phyloP scores from a whole-genome alignment of 257 asterid genomes.

The Perilla frutescens region DNA sequence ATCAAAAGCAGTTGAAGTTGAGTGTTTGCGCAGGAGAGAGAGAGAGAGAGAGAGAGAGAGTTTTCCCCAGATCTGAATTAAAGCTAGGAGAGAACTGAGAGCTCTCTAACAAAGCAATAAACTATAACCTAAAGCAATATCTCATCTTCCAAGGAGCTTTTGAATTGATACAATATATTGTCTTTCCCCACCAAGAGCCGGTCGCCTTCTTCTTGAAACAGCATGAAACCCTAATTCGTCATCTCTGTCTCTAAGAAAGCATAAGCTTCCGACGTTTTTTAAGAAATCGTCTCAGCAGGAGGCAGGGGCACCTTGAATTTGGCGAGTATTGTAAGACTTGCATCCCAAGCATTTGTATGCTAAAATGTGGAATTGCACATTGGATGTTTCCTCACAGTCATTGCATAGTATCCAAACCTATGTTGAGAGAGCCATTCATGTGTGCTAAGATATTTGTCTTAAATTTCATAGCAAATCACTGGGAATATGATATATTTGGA shows the following conservation, averaged over 20 bases:
- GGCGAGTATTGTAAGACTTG: slow-evolving; percentile 64
- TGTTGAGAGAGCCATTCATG: slow-evolving; percentile 9
- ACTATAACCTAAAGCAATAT: slow-evolving; percentile 11
- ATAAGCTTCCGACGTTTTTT: neutral
- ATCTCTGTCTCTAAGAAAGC: neutral
- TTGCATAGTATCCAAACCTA: slow-evolving; percentile 75
- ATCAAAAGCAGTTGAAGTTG: slow-evolving; percentile 22
- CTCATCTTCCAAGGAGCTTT: slow-evolving; percentile 4
- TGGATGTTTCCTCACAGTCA: slow-evolving; percentile 57
- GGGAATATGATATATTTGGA: neutral
- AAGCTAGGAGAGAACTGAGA: slow-evolving; percentile 21
- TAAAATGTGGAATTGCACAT: slow-evolving; percentile 57
- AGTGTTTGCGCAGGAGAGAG: too few species aligned
- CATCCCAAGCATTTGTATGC: slow-evolving; percentile 62
- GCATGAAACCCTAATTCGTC: slow-evolving; percentile 5
- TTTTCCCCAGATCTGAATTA: slow-evolving; percentile 32
- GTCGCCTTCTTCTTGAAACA: slow-evolving; percentile 1
- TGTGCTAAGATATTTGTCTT: neutral
- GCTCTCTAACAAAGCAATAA: neutral
- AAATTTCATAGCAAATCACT: neutral
- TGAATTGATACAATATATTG: neutral
- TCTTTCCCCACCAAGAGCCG: neutral
- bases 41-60: too few species aligned
- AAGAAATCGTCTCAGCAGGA: slow-evolving; percentile 21
- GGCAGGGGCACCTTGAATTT: slow-evolving; percentile 49